A percentile compares a stretch with the other conserved stretches of the same genome.
Conservation (phyloP, 1,284 basidiomycete species). For the Microbotryum scabiosae region DNA sequence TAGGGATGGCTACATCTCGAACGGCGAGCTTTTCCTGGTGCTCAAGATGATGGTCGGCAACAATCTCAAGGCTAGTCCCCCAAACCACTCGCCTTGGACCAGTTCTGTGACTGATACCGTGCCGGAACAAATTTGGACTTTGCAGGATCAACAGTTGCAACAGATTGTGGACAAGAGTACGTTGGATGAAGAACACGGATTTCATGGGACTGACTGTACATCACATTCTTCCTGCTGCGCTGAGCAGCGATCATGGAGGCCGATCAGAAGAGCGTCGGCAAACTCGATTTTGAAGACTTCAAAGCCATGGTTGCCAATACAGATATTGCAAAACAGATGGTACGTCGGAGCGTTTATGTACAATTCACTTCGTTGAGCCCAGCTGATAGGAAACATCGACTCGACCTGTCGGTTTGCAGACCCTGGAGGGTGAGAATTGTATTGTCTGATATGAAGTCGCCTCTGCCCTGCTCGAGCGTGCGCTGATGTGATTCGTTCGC, state of each 20-base stretch:
- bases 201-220: neutral
- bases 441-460: neutral
- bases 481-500: neutral
- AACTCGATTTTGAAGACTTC: conserved; percentile 94
- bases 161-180: conserved; percentile 95
- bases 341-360: neutral
- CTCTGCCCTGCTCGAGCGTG: conserved; percentile 1
- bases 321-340: conserved; percentile 95
- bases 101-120: neutral
- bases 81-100: too few species aligned
- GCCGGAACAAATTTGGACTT: neutral
- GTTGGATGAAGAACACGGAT: neutral
- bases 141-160: conserved; percentile 90
- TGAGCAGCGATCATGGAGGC: conserved; percentile 83
- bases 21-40: conserved; percentile 95
- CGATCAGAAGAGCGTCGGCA: conserved; percentile 94
- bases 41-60: conserved; percentile 99
- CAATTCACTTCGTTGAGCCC: too few species aligned
- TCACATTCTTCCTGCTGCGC: neutral
- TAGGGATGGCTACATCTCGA: conserved; percentile 94
- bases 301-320: conserved; percentile 94
- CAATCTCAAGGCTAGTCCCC: conserved; percentile 69
- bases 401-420: neutral
- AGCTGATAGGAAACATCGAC: neutral
- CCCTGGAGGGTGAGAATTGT: neutral